Base-by-base conservation (phyloP, 306 rosid genomes). In the Purshia tridentata region DNA sequence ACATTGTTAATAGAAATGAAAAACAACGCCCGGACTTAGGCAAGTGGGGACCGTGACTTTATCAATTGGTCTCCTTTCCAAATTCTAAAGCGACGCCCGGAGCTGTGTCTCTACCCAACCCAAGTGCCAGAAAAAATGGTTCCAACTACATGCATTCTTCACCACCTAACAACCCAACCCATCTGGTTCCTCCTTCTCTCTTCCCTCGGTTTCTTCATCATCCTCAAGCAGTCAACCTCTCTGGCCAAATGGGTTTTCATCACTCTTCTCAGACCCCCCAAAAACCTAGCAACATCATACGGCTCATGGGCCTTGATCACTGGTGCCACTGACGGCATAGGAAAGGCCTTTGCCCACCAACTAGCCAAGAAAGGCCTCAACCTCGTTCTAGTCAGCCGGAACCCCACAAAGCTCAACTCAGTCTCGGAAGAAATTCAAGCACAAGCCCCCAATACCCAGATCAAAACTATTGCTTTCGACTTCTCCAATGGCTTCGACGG, bases 291-390 rank as follows among this genome's bases (percentile, higher is more conserved):
- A 75, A 12, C 55, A 39, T 63, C 29, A 29, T 91, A 91, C 61
- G 98, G 98, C 64, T 84, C 96, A 0, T 93, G 98, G 98, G 90
- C 84, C 2, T 15, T 93, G 14, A 47, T 93, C 64, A 90, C 96
- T 1, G 98, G 98, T 9, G 83, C 97, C 70, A 93, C 97, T 0
- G 97, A 89, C 18, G 98, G 98, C 52, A 91, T 93, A 4, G 96
- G 98, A 3, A 93, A 87, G 65, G 91, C 97, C 67, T 56, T 90
- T 41, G 89, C 97, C 56, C 46, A 54, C 66, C 89, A 89, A 64
- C 75, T 93, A 0, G 96, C 96, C 37, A 49, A 74, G 0, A 69
- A 84, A 60, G 96, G 97, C 39, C 80, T 89, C 44, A 89, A 89
- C 90, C 72, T 93, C 3, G 7, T 93, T 22, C 84, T 93, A 0